Conservation (phyloP, 768 basidiomycete species). For the Kwoniella newhampshirensis region DNA sequence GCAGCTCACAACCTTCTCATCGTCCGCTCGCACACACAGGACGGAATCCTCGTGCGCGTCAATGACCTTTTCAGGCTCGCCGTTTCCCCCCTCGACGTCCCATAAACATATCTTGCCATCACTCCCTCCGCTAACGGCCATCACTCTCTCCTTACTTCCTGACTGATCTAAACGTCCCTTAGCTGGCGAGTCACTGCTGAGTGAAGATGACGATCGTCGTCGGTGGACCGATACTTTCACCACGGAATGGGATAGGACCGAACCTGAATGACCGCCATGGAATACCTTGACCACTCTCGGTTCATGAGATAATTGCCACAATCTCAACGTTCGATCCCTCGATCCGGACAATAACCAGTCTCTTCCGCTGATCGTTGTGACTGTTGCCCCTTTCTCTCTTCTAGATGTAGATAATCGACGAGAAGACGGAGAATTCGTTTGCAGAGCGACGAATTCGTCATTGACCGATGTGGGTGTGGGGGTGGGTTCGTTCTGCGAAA, state of each 20-base stretch:
- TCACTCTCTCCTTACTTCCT: constrained; percentile 5
- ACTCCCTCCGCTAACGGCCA: constrained; percentile 47
- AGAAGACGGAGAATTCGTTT: not conserved
- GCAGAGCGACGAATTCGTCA: constrained; percentile 5
- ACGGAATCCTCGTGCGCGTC: constrained; percentile 44
- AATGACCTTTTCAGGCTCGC: constrained; percentile 31
- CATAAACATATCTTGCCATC: constrained; percentile 50
- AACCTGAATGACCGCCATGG: constrained; percentile 43
- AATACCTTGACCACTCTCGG: constrained; percentile 49
- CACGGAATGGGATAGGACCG: constrained; percentile 38
- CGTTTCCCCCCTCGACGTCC: constrained; percentile 42
- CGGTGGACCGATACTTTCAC: constrained; percentile 10
- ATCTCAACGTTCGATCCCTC: constrained; percentile 45
- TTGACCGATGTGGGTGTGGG: constrained; percentile 8
- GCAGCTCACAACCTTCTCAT: constrained; percentile 46
- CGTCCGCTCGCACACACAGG: constrained; percentile 46
- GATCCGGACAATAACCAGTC: constrained; percentile 51
- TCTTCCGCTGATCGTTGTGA: constrained; percentile 21
- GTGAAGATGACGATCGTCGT: not conserved
- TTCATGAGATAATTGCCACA: constrained; percentile 39
- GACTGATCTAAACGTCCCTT: not conserved
- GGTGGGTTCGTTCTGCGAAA: not conserved
- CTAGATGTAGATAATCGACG: not conserved
- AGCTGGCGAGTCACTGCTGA: not conserved
- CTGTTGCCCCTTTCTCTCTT: not conserved